Evolutionary conservation across 176 grass and related monocot genomes (phyloP).

Genomic region (Ensete ventricosum): DNA sequence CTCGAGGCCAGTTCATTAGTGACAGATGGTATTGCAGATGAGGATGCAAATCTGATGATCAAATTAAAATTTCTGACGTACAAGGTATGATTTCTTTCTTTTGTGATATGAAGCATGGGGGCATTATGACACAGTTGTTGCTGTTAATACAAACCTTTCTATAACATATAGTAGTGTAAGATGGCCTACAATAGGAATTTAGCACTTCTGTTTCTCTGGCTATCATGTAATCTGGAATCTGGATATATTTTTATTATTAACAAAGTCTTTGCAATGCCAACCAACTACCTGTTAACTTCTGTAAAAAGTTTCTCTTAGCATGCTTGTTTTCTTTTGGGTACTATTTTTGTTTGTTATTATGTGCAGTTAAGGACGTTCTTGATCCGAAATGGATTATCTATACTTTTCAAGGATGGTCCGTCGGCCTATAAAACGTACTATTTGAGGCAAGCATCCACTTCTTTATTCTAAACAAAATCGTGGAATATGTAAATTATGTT

Average conservation of each 20-base stretch:
- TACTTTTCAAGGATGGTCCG: conserved; percentile 85
- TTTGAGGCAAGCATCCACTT: conserved; percentile 45
- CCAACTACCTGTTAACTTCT: neutral
- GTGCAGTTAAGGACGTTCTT: conserved; percentile 85
- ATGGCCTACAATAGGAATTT: neutral
- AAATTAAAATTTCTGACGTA: conserved; percentile 98
- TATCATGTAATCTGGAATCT: neutral
- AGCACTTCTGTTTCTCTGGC: neutral
- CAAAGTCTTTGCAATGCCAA: neutral
- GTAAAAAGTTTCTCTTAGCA: neutral
- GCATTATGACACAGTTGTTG: neutral
- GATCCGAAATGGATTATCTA: conserved; percentile 87
- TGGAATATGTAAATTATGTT: neutral
- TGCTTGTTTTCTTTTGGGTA: neutral
- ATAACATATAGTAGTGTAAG: neutral
- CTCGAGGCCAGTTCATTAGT: conserved; percentile 39
- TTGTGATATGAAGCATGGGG: neutral
- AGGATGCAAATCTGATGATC: conserved; percentile 95
- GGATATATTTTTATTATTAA: neutral
- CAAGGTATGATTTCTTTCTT: conserved; percentile 42
- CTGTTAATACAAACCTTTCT: neutral
- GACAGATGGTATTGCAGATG: conserved; percentile 54
- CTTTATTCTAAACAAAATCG: neutral
- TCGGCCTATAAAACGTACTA: conserved; percentile 91
- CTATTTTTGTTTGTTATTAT: conserved; percentile 7